Conservation (phyloP, 495 filamentous ascomycete species). For the Articulospora tetracladia region DNA sequence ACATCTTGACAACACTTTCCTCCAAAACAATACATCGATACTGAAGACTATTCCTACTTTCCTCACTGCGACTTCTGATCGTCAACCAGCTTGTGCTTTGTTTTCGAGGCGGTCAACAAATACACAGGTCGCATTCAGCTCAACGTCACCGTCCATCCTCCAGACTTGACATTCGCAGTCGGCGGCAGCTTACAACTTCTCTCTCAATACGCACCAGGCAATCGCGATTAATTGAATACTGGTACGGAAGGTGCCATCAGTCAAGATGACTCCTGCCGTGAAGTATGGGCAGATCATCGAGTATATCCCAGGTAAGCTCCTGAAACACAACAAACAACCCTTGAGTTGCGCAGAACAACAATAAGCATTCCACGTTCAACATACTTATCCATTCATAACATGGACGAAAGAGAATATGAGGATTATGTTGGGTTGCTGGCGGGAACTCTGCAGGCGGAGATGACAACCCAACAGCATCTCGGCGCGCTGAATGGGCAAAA, state of each 20-base stretch:
- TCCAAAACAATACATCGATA: not conserved
- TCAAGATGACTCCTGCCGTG: conserved; percentile 27
- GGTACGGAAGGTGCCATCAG: not conserved
- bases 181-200: not conserved
- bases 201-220: not conserved
- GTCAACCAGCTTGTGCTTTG: not conserved
- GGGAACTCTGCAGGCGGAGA: not conserved
- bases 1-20: conserved; percentile 8
- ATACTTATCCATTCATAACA: conserved; percentile 18
- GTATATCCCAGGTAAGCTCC: conserved; percentile 50
- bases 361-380: conserved; percentile 9
- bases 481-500: not conserved
- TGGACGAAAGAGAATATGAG: conserved; percentile 1
- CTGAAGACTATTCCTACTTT: conserved; percentile 11
- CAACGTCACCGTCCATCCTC: conserved; percentile 2
- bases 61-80: not conserved
- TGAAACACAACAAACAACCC: conserved; percentile 1
- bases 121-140: not conserved
- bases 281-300: conserved; percentile 50
- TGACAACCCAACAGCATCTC: not conserved
- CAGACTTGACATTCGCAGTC: not conserved
- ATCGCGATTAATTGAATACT: not conserved
- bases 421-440: not conserved
- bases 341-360: conserved; percentile 7
- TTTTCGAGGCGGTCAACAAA: not conserved